Evolutionary conservation across 352 stramenopile species (phyloP), one percentile per base, ranked within the genome.

Genomic region (Globisporangium echinulatum): DNA sequence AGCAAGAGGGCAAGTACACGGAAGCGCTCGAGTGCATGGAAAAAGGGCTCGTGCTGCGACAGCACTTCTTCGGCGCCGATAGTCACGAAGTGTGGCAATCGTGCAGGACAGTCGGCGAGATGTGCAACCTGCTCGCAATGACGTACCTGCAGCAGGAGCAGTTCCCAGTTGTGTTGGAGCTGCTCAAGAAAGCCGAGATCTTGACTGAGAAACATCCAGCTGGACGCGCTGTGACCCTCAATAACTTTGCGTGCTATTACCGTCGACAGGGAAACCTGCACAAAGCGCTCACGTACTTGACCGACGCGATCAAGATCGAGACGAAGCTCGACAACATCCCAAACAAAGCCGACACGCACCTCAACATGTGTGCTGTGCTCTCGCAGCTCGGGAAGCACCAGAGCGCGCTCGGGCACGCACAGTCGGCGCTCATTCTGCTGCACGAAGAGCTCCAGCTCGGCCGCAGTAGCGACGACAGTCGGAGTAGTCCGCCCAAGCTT

Each of bases 41-140:
- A 63, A 92, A 95, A 47, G 92, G 84, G 0, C 77, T 98, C 6
- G 90, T 98, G 33, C 65, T 98, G 52, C 72, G 92, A 8, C 92
- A 98, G 74, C 90, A 97, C 58, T 97, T 98, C 64, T 97, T 97
- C 52, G 92, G 92, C 7, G 78, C 81, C 19, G 90, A 96, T 33
- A 97, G 88, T 39, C 77, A 96, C 38, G 84, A 98, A 59, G 90
- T 98, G 2, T 92, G 85, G 76, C 62, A 65, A 5, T 89, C 86
- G 4, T 98, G 93, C 72, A 92, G 92, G 66, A 97, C 88, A 0
- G 85, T 98, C 7, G 91, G 90, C n/a, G 91, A 98, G 64, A 96
- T 97, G 85, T 98, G 90, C 75, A 98, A 98, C 69, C 67, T 98
- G 19, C 75, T 98, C 17, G 91, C 93, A 7, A 98, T 98, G 93